These are phyloP conservation scores for Camillea tinctor DNA, from an alignment of 2,329 filamentous ascomycete genomes.

Conservation along the genomic window DNA sequence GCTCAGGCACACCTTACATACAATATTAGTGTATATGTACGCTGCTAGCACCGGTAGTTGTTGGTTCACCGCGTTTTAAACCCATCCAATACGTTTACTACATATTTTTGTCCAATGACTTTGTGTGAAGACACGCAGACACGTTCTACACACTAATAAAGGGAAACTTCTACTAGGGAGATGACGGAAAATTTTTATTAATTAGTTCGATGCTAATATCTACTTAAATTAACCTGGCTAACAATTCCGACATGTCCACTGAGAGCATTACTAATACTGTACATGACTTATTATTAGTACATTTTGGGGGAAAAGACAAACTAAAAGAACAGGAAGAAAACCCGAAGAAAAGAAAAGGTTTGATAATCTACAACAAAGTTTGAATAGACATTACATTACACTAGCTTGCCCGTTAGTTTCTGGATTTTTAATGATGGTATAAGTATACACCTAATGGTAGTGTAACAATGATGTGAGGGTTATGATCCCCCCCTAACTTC, in stretches of 20 bases:
- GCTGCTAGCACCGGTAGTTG: background rate
- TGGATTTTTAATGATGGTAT: slow-evolving; percentile 6
- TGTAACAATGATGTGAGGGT: background rate
- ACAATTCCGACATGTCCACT: background rate
- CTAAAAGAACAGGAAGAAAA: background rate
- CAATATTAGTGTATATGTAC: background rate
- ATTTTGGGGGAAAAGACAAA: too few species aligned
- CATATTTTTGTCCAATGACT: background rate
- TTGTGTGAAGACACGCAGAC: background rate
- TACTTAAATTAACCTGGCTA: background rate
- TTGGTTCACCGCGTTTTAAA: background rate
- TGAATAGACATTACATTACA: background rate
- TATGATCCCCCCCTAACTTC: too few species aligned
- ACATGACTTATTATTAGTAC: too few species aligned
- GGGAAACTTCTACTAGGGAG: background rate
- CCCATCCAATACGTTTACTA: background rate
- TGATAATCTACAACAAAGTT: background rate
- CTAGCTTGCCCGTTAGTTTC: background rate
- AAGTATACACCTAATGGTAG: too few species aligned
- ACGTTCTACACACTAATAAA: background rate
- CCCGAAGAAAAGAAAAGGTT: background rate
- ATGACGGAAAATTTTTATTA: background rate
- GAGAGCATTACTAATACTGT: background rate
- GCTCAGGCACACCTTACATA: background rate
- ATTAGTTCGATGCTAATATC: background rate